Base-by-base conservation (phyloP, 495 filamentous ascomycete species). In the Parathielavia appendiculata region DNA sequence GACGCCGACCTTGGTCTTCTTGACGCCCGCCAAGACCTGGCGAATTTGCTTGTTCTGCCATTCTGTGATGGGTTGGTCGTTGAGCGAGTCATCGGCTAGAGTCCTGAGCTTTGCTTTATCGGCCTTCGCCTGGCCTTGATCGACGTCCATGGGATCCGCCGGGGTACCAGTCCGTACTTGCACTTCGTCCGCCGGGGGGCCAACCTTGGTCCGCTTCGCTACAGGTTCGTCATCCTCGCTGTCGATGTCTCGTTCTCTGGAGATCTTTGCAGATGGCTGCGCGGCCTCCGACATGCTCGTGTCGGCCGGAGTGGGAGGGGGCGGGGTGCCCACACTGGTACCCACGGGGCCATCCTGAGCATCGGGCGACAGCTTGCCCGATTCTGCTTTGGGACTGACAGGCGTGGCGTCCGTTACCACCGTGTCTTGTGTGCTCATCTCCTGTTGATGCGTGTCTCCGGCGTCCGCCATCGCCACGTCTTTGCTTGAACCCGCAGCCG, bases 1-100 rank as follows among this genome's bases (percentile, higher is more conserved):
- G 5, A 72, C 71, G 13, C 91, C 85, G 57, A 85, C 83, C 65
- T 90, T 86, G 40, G 88, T 88, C 67, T 92, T 89, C 73, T 92
- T 93, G 46, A 91, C 73, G 59, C 85, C 88, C 26, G 83, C 82
- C 12, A 96, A 69, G 17, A 80, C 74, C 48, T 68, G 68, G 6
- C 78, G 63, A 20, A 81, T 65, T 52, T 76, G 77, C 58, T 74
- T 78, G 36, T 58, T 67, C 60, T 82, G 74, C 54, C 71, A 75
- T 0, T 71, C 66, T 1, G 81, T 77, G 26, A 84, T 75, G 2
- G 67, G 64, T 48, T 70, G 54, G 17, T 63, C 43, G 39, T 75
- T 62, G 0, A 71, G 60, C 0, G 63, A 60, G 1, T 59, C 40
- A 45, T 73, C 72, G 13, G 50, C 45, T n/a, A 63, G 53, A 10